Base-by-base conservation (phyloP, 352 stramenopile species). In the Sclerospora graminicola region DNA sequence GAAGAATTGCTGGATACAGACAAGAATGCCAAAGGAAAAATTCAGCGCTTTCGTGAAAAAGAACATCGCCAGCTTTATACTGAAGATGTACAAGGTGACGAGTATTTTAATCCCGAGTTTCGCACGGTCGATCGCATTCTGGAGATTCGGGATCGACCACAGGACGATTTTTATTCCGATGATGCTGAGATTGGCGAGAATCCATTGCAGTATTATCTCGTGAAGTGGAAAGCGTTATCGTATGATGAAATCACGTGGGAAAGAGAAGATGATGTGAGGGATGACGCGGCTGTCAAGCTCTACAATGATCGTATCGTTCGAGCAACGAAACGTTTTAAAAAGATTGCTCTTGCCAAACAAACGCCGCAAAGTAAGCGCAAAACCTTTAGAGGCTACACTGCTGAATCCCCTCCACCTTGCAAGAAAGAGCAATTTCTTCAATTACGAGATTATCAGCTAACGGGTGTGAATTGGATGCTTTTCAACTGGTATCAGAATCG, bases 171-270 rank as follows among this genome's bases (percentile, higher is more conserved):
- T 59, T 57, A 48, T 15, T 58, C 69, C 2, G 60, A 71, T 23
- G 65, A 84, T 41, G 57, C 31, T 35, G 23, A n/a, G 4, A 31
- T 41, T 15, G 62, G 66, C n/a, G 63, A 73, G 15, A 53, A 45
- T 5, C 61, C 78, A 26, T 57, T 71, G 41, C 85, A 84, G 44
- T 97, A 98, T 59, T 99, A 98, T 53, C 70, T 99, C 7, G 85
- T 99, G 26, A 99, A 99, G 64, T 99, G 97, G 97, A 97, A 96
- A 40, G 92, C 89, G 14, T 66, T 98, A 21, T 68, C 93, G 28
- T 99, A 99, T 52, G 93, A 98, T 45, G 79, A 96, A 14, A 95
- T 96, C 34, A 98, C 95, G 10, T 99, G 97, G 97, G 97, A 99
- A 57, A 95, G 89, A 0, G 84, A 96, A 41, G 81, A 97, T 47